Evolutionary conservation across 345 rosid species (phyloP), one percentile per base, ranked within the genome.

Genomic region (Citrus maxima): DNA sequence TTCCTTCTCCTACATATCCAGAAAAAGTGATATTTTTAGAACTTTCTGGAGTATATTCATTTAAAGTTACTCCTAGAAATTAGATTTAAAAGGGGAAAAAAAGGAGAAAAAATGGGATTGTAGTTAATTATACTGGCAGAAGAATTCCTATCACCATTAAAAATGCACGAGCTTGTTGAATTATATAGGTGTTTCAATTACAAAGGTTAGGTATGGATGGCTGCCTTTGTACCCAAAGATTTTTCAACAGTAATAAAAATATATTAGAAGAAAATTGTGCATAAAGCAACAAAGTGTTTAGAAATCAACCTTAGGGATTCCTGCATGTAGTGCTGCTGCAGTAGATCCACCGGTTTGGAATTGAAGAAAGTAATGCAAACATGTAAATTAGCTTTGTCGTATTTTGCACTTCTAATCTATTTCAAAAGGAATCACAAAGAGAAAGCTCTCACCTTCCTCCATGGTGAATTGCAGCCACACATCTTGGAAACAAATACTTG

Each of bases 381-480:
- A 28, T 34, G 66, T 32, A 58, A 49, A 76, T 85, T 69, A 85
- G 79, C 73, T 51, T 55, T 60, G 3, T 16, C 28, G 3, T 60
- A 18, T 60, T 18, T 40, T 19, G 65, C 49, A 14, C 13, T 6
- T 25, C 37, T 58, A 69, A 67, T 72, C 76, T 69, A 63, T 25
- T 55, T 79, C 14, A 66, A 28, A 81, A 80, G 28, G 62, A 16
- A 73, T 61, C 40, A 68, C 24, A 5, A 65, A 70, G 25, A 61
- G 12, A 67, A 56, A 25, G 21, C 1, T 68, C 80, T 79, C 82
- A 92, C 98, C 98, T 95, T 84, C 98, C 98, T 25, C 98, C 98
- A 62, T 95, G 98, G 88, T 95, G 98, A 83, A 95, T 79, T 73
- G 95, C 94, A 76, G 90, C 95, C 25, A 83, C 82, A 76, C 98